Evolutionary conservation across 148 eudicot genomes (phyloP), one percentile per base, ranked within the genome.

Genomic region (Diospyros kaki): DNA sequence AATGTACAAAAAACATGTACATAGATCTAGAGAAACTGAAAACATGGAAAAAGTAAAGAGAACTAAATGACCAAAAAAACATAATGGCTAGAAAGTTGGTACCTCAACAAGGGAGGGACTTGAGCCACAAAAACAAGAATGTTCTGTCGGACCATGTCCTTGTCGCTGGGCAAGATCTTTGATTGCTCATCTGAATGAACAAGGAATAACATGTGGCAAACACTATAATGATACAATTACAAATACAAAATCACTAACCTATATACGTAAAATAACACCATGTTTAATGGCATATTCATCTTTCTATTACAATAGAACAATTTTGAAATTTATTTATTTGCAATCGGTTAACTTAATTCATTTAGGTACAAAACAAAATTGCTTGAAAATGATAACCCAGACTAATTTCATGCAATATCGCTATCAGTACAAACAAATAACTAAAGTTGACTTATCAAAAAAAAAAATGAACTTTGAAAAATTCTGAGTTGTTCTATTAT

Each of bases 21-120:
- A 18, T 28, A 13, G 44, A 14, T 67, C 51, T 45, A 51, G 1
- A 9, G 63, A 39, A 68, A 38, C 4, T 1, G 41, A 58, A 18
- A 10, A 2, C 10, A 58, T 68, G 2, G 12, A 44, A 14, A 43
- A 42, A 54, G 18, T 40, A 77, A 53, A 73, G 46, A 3, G 17
- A 28, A 28, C 28, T 28, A 28, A 28, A 28, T 28, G 28, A 28
- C 28, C 28, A 28, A 28, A 28, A 28, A 28, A 28, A 28, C 28
- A 17, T 1, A 9, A 61, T 41, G 64, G 52, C 41, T 56, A 55
- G 28, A 50, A 72, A 40, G 28, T 68, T 3, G 48, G 59, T 84
- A 96, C 99, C 99, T 93, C 76, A 96, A 74, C 72, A 93, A 75
- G 15, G 97, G 83, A 65, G 98, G 97, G 66, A 93, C 90, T 71